Evolutionary conservation across 257 asterid species (phyloP), one percentile per base, ranked within the genome.

Genomic region (Jacaranda mimosifolia): DNA sequence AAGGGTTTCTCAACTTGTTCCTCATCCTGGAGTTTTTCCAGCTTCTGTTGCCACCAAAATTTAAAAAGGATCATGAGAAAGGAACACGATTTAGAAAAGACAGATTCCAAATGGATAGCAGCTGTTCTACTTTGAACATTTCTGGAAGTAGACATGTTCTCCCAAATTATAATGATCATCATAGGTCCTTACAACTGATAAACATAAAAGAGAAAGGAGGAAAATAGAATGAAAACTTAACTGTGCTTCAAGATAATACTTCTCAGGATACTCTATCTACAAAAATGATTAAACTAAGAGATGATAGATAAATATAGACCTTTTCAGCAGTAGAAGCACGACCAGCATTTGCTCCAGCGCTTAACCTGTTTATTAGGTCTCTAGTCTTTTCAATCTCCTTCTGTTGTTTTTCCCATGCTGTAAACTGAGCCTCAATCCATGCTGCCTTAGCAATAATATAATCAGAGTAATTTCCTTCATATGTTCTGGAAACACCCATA

Each of bases 301-400:
- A 19, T 7, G 18, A 62, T 35, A 10, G 42, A 74, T 48, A 4
- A 57, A 10, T 39, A 57, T 18, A 63, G 75, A 95, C 99, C 98
- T 95, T 95, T 82, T 90, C 99, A 80, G 99, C 99, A 35, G 98
- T 88, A 83, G 99, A 95, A 76, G 99, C 99, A 75, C 99, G 99
- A 1, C 99, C 99, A 67, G 99, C 46, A 86, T 95, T 90, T 75
- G 99, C 99, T 71, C 99, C 99, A 9, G 97, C 97, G 64, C 96
- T 88, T 81, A 95, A 81, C 92, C 96, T 89, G 83, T 77, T 89
- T 57, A 95, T 93, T 72, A 95, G 85, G 72, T 81, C 98, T 83
- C 78, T 89, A 1, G 98, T 90, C 7, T 91, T 91, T 19, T 90
- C 98, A 67, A 95, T 95, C 85, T 95, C 98, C 83, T 90, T 95